phyloP scores from a whole-genome alignment of 768 basidiomycete species.

The Psilocybe tampanensis region DNA sequence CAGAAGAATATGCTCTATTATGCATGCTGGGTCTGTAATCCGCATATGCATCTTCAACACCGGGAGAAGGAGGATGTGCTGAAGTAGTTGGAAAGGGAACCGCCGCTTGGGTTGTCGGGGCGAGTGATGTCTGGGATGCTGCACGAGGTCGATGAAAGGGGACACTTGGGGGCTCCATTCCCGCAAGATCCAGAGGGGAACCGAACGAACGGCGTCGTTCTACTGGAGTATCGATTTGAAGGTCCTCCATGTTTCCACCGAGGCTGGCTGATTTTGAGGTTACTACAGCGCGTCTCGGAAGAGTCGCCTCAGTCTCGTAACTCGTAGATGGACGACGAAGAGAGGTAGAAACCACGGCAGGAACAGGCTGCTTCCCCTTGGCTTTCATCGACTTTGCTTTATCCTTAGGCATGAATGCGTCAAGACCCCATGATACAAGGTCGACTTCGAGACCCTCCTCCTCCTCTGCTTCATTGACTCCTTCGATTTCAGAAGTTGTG shows the following conservation, averaged over 20 bases:
- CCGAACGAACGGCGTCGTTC: constrained; percentile 59
- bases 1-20: constrained; percentile 50
- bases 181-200: constrained; percentile 56
- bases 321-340: constrained; percentile 45
- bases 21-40: constrained; percentile 28
- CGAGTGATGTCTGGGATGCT: constrained; percentile 49
- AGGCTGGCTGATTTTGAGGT: constrained; percentile 67
- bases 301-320: constrained; percentile 34
- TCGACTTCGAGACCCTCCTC: constrained; percentile 72
- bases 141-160: constrained; percentile 47
- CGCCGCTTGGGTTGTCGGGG: constrained; percentile 38
- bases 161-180: constrained; percentile 41
- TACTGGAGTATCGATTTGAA: constrained; percentile 24
- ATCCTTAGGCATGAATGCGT: constrained; percentile 73
- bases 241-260: constrained; percentile 57
- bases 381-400: constrained; percentile 48
- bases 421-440: constrained; percentile 83
- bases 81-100: constrained; percentile 70
- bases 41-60: constrained; percentile 16
- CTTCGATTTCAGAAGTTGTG: constrained; percentile 56
- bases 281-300: constrained; percentile 39
- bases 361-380: constrained; percentile 44
- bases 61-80: constrained; percentile 51
- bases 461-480: constrained; percentile 48
- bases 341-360: constrained; percentile 41